Evolutionary conservation across 139 green algal species (phyloP).

Genomic region (Zygnema cylindricum): DNA sequence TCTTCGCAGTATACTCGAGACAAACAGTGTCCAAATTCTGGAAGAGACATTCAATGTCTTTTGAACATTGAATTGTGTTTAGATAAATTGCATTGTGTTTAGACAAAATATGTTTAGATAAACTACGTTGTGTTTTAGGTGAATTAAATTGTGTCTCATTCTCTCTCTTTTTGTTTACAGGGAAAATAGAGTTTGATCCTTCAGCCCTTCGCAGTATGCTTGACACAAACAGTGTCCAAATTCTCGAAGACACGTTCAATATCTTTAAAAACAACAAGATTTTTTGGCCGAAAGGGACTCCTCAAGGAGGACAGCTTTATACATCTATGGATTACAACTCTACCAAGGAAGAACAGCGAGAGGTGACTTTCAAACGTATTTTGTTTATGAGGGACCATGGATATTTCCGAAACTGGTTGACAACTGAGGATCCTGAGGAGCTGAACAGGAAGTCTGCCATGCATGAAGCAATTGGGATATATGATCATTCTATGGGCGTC

Average conservation of each 20-base stretch:
- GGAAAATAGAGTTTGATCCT: slow-evolving; percentile 3
- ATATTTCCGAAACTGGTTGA: slow-evolving; percentile 46
- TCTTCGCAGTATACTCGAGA: slow-evolving; percentile 35
- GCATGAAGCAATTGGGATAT: slow-evolving; percentile 76
- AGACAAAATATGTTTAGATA: not conserved
- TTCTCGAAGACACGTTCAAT: slow-evolving; percentile 31
- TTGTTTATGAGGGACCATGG: slow-evolving; percentile 38
- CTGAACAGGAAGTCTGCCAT: slow-evolving; percentile 54
- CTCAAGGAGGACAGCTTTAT: slow-evolving; percentile 31
- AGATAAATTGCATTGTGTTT: not conserved
- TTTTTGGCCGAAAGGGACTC: slow-evolving; percentile 36
- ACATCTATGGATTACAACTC: slow-evolving; percentile 58
- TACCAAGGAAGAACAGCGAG: slow-evolving; percentile 49
- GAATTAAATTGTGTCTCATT: not conserved
- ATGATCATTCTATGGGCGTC: slow-evolving; percentile 87
- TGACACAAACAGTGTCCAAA: not conserved
- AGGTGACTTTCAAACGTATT: slow-evolving; percentile 43
- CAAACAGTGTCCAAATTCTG: not conserved
- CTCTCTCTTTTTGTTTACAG: slow-evolving; percentile 26
- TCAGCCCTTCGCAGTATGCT: slow-evolving; percentile 22
- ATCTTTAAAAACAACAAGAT: slow-evolving; percentile 50
- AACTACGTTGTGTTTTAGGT: not conserved
- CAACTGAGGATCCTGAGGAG: slow-evolving; percentile 26
- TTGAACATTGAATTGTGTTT: slow-evolving; percentile 1
- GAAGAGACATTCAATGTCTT: slow-evolving; percentile 49